phyloP scores from a whole-genome alignment of 148 eudicot genomes.

The Chenopodium berlandieri region DNA sequence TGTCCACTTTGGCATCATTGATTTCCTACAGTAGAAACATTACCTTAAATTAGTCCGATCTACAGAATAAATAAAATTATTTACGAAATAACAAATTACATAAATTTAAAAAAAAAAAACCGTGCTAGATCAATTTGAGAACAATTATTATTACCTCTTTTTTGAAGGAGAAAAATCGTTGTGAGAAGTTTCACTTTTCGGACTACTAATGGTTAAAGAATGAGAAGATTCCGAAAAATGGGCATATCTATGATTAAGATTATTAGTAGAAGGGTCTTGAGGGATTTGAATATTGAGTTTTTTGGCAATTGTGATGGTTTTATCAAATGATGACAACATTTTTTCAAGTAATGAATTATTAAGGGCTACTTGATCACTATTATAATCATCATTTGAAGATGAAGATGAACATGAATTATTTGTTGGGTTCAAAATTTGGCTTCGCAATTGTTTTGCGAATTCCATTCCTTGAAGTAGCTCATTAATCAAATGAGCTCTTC shows the following conservation, averaged over 20 bases:
- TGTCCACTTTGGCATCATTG: conserved; percentile 40
- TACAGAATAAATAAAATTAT: background rate
- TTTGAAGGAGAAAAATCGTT: conserved; percentile 26
- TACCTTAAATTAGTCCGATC: background rate
- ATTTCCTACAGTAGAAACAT: conserved; percentile 41
- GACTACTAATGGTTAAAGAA: conserved; percentile 24
- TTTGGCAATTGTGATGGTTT: conserved; percentile 41
- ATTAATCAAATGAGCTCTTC: conserved; percentile 34
- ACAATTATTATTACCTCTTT: conserved; percentile 51
- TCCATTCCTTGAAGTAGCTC: conserved; percentile 60
- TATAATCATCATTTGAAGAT: conserved; percentile 26
- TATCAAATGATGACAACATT: conserved; percentile 55
- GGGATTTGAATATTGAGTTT: background rate
- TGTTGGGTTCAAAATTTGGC: conserved; percentile 21
- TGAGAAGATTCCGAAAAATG: conserved; percentile 12
- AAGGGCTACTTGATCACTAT: conserved; percentile 14
- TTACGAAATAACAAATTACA: too few species aligned
- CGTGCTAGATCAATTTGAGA: background rate
- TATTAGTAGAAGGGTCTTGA: background rate
- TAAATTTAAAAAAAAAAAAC: too few species aligned
- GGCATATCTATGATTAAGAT: background rate
- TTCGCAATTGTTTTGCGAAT: conserved; percentile 45
- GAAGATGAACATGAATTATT: background rate
- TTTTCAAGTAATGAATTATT: conserved; percentile 37
- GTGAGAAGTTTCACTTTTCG: conserved; percentile 32